Evolutionary conservation across 768 basidiomycete species (phyloP).

Genomic region (Lyophyllum semitale): DNA sequence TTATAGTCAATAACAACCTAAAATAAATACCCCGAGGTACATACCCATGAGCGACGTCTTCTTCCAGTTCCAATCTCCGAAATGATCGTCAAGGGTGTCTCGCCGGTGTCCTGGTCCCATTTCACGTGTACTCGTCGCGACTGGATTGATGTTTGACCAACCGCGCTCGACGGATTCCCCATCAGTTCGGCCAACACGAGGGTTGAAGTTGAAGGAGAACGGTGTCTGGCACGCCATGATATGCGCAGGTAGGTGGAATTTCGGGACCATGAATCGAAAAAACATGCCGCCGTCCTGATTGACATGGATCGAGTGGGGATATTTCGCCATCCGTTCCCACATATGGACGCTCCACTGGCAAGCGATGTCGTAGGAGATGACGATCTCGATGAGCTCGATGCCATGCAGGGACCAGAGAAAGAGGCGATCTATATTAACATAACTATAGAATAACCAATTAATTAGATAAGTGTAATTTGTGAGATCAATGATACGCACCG

Average conservation of each 20-base stretch:
- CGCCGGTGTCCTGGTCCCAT: constrained; percentile 34
- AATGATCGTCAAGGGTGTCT: constrained; percentile 27
- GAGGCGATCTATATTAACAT: constrained; percentile 35
- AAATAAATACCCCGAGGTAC: neutral
- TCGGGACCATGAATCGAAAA: constrained; percentile 19
- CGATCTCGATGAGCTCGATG: constrained; percentile 5
- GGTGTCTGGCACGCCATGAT: constrained; percentile 19
- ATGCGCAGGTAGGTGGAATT: constrained; percentile 30
- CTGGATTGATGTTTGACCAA: constrained; percentile 29
- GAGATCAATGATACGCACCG: constrained; percentile 18
- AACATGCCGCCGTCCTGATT: neutral
- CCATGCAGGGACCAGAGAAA: constrained; percentile 20
- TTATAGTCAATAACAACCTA: neutral
- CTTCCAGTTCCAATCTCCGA: too few species aligned
- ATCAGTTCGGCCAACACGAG: constrained; percentile 29
- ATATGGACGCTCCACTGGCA: constrained; percentile 31
- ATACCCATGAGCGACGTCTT: constrained; percentile 24
- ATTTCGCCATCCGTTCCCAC: constrained; percentile 7
- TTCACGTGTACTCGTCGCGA: constrained; percentile 29
- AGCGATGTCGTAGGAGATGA: constrained; percentile 34
- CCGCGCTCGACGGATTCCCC: constrained; percentile 33
- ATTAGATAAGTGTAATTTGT: neutral
- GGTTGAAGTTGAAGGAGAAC: constrained; percentile 22
- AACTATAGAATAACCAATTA: constrained; percentile 18
- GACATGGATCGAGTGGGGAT: constrained; percentile 12